Base-by-base conservation (phyloP, 768 basidiomycete genomes). In the Ramaria sp. region DNA sequence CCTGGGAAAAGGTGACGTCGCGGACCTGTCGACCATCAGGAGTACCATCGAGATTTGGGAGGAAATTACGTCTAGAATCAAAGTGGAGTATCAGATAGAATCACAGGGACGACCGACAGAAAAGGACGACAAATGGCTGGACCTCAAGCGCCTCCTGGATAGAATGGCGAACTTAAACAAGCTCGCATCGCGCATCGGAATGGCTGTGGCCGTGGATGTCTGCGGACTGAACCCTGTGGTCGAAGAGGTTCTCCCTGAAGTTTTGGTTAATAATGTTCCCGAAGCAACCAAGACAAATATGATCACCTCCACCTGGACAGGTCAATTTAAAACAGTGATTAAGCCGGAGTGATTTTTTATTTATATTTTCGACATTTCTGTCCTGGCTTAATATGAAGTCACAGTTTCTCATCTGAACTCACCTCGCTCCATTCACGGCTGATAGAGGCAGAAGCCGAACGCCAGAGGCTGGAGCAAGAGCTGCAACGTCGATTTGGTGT, bases 11-110 rank as follows among this genome's bases (percentile, higher is more conserved):
- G 88, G 86, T 25, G 78, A 79, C 53, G 65, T 77, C 18, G 72
- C 65, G 48, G 91, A 92, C 61, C 72, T 94, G 25, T 65, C 79
- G 10, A 70, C 80, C 1, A 76, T 94, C 38, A 77, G 77, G 57
- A 69, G 71, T 20, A 82, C 85, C 4, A 79, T 89, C 54, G 69
- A 68, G 3, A 66, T 72, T 15, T 90, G 88, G 85, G 58, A 68
- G 8, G 62, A 63, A 16, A 76, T 91, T 50, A 69, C 69, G 59
- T 63, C 66, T 32, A 73, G 77, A 36, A 68, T 87, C 24, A 63
- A 69, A 44, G 67, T 79, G 34, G 88, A 91, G 67, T 45, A 73
- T 56, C 54, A 63, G 18, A 70, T 81, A 68, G 82, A 85, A 61
- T 52, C 9, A 5, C 62, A 59, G 45, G 68, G 71, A 48, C 59